Percentiles rank a stretch among this genome's conserved stretches.
Conservation (phyloP, 768 basidiomycete genomes). For the Coprinellus micaceus region DNA sequence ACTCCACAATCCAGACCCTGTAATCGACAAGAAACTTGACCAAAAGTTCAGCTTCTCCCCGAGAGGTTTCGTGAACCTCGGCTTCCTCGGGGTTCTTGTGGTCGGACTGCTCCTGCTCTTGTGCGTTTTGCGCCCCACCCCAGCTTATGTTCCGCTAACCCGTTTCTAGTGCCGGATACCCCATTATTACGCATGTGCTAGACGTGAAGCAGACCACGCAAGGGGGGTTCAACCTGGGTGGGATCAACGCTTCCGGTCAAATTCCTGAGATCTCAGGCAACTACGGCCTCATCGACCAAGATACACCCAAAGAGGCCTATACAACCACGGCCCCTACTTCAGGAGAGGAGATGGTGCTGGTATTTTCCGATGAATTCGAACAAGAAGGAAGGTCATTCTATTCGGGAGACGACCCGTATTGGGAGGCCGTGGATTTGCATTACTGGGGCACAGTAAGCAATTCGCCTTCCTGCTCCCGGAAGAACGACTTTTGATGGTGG, state of each 20-base stretch:
- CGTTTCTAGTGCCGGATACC: constrained; percentile 33
- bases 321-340: constrained; percentile 52
- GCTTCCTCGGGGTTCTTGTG: constrained; percentile 56
- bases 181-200: constrained; percentile 2
- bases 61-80: constrained; percentile 61
- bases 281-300: constrained; percentile 64
- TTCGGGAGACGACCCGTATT: constrained; percentile 65
- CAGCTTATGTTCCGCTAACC: constrained; percentile 5
- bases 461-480: not conserved
- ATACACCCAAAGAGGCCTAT: constrained; percentile 58
- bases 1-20: constrained; percentile 60
- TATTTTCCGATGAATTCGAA: constrained; percentile 86
- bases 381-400: constrained; percentile 65
- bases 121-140: constrained; percentile 32
- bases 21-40: constrained; percentile 47
- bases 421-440: constrained; percentile 56
- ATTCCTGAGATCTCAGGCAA: constrained; percentile 51
- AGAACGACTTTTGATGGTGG: not conserved
- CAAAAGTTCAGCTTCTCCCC: constrained; percentile 54
- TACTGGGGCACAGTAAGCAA: constrained; percentile 58
- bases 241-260: constrained; percentile 68
- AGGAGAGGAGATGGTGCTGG: constrained; percentile 44
- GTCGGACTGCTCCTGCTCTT: constrained; percentile 45
- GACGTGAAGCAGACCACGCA: constrained; percentile 29
- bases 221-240: constrained; percentile 67